phyloP scores from a whole-genome alignment of 1,139 yeast species.

The Hyphopichia khmerensis region DNA sequence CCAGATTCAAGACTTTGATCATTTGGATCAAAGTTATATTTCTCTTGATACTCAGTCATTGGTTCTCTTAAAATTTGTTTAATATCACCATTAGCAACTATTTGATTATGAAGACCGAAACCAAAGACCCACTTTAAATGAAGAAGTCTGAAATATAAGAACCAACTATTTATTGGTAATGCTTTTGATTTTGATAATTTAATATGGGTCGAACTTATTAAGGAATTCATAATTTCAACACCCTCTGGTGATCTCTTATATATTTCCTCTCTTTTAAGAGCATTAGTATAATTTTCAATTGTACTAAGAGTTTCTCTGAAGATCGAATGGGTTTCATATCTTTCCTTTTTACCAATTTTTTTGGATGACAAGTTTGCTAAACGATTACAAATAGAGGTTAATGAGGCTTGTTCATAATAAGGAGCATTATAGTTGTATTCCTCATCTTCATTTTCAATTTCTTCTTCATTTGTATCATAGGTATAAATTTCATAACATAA shows the following conservation, averaged over 20 bases:
- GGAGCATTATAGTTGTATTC: conserved; percentile 52
- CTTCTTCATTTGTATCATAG: conserved; percentile 37
- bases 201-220: conserved; percentile 47
- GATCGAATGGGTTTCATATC: conserved; percentile 58
- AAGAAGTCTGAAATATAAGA: conserved; percentile 56
- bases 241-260: conserved; percentile 40
- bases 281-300: conserved; percentile 42
- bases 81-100: conserved; percentile 49
- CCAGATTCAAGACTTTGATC: conserved; percentile 13
- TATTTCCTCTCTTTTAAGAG: conserved; percentile 36
- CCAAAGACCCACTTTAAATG: conserved; percentile 73
- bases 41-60: conserved; percentile 28
- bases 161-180: conserved; percentile 67
- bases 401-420: conserved; percentile 55
- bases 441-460: conserved; percentile 36
- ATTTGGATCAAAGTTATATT: conserved; percentile 17
- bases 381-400: conserved; percentile 43
- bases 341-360: conserved; percentile 60
- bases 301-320: conserved; percentile 62
- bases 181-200: conserved; percentile 56
- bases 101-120: conserved; percentile 63
- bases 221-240: conserved; percentile 34
- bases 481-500: conserved; percentile 59
- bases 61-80: conserved; percentile 45
- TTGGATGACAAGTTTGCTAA: conserved; percentile 55